Evolutionary conservation across 768 basidiomycete genomes (phyloP), one percentile per base, ranked within the genome.

Genomic region (Suillus sp.): DNA sequence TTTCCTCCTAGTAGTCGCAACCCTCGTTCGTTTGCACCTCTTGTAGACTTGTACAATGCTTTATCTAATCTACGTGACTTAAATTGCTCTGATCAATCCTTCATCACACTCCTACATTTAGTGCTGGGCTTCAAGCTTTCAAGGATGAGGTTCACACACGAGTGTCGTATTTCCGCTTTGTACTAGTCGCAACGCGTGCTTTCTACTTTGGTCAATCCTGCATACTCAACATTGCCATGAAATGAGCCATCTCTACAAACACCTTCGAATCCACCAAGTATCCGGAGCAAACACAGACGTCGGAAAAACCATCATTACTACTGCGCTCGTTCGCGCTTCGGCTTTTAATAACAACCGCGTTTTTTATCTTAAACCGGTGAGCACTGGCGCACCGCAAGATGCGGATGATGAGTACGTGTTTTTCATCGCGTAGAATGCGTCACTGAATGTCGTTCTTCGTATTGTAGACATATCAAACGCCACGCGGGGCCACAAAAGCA

Each of bases 281-380:
- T 96, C 97, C 71, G 96, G 96, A 37, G 95, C 96, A 1, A 97
- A 96, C 76, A 99, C 96, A 2, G 89, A 95, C 75, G 95, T 98
- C 57, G 96, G 96, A 32, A 98, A 99, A 78, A 97, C 96, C 0
- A 83, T 98, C 63, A 79, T 98, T 60, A 91, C 93, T 1, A 86
- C 95, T 2, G 93, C 93, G 1, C 86, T 99, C 40, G 85, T 89
- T 50, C 83, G 92, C 40, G 89, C 92, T 0, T 92, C 92, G n/a
- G 88, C 88, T 0, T 73, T 81, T 2, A 78, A 74, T 60, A 78
- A 80, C 30, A 79, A 79, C 3, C 71, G 77, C 42, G 87, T 87
- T 0, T 86, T 85, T 68, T 93, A 93, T 66, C 78, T 93, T 61
- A 99, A 99, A 71, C 96, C 96, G 0, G 87, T 98, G 64, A 96